Conservation (phyloP, 2,329 filamentous ascomycete genomes). For the Phialophora expanda region DNA sequence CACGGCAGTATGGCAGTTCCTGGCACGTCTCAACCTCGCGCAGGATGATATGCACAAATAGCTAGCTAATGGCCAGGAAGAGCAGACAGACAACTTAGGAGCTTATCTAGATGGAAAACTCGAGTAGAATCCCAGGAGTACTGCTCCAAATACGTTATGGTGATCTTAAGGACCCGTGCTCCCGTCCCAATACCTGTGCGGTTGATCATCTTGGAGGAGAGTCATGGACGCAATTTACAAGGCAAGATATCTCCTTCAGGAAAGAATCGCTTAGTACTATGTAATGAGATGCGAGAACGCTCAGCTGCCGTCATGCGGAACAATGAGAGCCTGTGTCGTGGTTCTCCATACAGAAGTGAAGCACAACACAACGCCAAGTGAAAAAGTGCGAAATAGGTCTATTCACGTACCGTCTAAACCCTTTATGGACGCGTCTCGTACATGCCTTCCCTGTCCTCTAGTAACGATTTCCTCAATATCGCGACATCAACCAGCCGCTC, state of each 20-base stretch:
- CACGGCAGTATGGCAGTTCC: neutral
- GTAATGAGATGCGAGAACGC: no score
- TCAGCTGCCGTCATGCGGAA: no score
- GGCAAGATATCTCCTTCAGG: no score
- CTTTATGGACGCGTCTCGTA: neutral
- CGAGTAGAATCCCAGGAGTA: neutral
- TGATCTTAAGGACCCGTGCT: neutral
- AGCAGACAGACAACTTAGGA: neutral
- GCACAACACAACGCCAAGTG: neutral
- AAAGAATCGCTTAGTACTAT: no score
- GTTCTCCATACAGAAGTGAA: neutral
- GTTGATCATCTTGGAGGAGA: neutral
- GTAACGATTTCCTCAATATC: conserved; percentile 3
- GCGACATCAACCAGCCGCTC: neutral
- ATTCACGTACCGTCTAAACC: neutral
- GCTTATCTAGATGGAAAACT: neutral
- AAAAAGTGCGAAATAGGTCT: neutral
- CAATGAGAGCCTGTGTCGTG: no score
- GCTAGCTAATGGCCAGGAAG: neutral
- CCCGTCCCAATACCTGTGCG: neutral
- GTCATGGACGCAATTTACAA: neutral
- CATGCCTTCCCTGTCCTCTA: neutral
- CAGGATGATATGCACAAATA: neutral
- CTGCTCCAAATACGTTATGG: neutral
- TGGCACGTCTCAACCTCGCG: neutral